Conservation (phyloP, 2,329 filamentous ascomycete species). For the Monilinia fructigena region DNA sequence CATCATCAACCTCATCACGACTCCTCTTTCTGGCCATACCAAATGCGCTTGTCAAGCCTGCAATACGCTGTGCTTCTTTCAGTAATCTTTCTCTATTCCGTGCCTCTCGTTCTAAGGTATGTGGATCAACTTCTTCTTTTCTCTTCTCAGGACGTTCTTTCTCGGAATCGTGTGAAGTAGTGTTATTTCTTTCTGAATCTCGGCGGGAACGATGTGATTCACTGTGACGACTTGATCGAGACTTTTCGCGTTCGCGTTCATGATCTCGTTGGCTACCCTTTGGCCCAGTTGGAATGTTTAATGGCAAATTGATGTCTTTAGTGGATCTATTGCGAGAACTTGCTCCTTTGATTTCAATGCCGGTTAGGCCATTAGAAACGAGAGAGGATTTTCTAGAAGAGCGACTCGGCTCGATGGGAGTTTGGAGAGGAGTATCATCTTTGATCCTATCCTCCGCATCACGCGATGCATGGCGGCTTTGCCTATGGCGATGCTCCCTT, state of each 20-base stretch:
- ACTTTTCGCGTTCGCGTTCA: conserved; percentile 30
- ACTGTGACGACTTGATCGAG: conserved; percentile 32
- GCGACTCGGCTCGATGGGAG: conserved; percentile 27
- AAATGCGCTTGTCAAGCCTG: conserved; percentile 48
- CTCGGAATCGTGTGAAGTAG: conserved; percentile 18
- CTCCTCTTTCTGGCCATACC: conserved; percentile 44
- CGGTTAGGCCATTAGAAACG: conserved; percentile 29
- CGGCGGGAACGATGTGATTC: conserved; percentile 43
- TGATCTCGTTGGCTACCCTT: conserved; percentile 29
- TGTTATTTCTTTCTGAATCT: conserved; percentile 35
- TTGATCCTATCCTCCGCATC: conserved; percentile 29
- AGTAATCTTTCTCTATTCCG: conserved; percentile 64
- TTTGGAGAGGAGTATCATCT: conserved; percentile 24
- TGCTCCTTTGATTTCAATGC: conserved; percentile 40
- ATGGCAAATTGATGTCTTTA: conserved; percentile 35
- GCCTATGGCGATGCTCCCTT: conserved; percentile 42
- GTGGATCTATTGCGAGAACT: conserved; percentile 33
- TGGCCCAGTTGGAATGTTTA: conserved; percentile 38
- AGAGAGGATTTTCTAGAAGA: conserved; percentile 29
- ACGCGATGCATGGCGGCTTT: conserved; percentile 33
- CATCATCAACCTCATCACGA: conserved; percentile 46
- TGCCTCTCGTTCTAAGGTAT: conserved; percentile 68
- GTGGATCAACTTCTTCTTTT: conserved; percentile 40
- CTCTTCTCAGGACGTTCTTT: conserved; percentile 26
- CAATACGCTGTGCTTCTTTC: conserved; percentile 66